Conservation (phyloP, 73 alveolate species). For the Tetrahymena malaccensis region DNA sequence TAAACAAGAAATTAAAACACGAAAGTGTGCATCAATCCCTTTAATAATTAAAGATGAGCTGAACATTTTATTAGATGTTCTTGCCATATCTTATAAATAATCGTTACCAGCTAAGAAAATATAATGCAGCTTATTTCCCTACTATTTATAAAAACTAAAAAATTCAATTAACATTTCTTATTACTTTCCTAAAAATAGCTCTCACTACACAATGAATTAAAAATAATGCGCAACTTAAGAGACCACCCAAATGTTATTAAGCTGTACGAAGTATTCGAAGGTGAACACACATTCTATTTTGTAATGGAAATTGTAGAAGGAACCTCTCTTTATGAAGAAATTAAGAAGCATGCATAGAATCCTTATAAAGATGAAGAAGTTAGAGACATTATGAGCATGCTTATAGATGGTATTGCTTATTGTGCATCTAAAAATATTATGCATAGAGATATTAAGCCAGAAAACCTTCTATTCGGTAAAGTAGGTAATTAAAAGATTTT, state of each 20-base stretch:
- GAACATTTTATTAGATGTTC: no score
- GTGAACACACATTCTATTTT: slow-evolving; percentile 27
- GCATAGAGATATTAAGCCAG: slow-evolving; percentile 43
- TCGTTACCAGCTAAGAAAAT: no score
- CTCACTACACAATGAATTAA: slow-evolving; percentile 19
- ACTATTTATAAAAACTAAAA: no score
- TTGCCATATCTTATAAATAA: no score
- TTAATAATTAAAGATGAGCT: no score
- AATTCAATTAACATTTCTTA: neutral
- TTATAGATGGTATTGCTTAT: slow-evolving; percentile 22
- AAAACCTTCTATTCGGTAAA: slow-evolving; percentile 2
- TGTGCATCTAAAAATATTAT: slow-evolving; percentile 17
- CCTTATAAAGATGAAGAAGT: slow-evolving; percentile 28
- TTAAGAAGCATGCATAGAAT: slow-evolving; percentile 22
- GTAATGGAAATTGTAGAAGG: slow-evolving; percentile 42
- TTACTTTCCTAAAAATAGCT: neutral
- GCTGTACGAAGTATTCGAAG: slow-evolving; percentile 36
- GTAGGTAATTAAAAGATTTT: slow-evolving; percentile 1
- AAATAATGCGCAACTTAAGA: slow-evolving; percentile 14
- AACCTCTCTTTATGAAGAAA: slow-evolving; percentile 24
- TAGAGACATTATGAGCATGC: slow-evolving; percentile 14
- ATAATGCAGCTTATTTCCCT: neutral
- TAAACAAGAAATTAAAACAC: neutral
- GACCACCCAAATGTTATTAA: slow-evolving; percentile 32
- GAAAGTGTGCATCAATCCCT: neutral